Evolutionary conservation across 2,329 filamentous ascomycete species (phyloP), one percentile per base, ranked within the genome.

Genomic region (Cordyceps fumosorosea): DNA sequence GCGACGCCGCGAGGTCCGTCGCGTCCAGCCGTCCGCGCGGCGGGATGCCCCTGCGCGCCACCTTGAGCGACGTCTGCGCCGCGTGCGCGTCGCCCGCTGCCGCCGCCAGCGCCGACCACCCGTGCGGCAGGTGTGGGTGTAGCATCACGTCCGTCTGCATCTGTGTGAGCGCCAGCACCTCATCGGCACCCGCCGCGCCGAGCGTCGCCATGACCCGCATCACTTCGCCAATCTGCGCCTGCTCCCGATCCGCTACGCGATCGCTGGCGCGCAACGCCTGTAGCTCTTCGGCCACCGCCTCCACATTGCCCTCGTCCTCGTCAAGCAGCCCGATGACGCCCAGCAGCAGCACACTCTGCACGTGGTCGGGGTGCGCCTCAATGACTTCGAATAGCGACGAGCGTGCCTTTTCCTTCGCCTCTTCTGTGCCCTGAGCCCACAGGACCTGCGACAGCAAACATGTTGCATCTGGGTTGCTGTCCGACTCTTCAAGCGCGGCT

Each of bases 391-490:
- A 93, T 0, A 99, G 81, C 65, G 90, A 84, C 58, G 89, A 86
- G 3, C 91, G 84, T 18, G 93, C 93, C 64, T 89, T 86, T 56
- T 88, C 85, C 53, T 88, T 85, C 61, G 93, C 89, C 0, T 87
- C 81, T 7, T 88, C 84, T 0, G 87, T 86, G 10, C 90, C 92
- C 66, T 91, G 91, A 0, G 93, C 93, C 93, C 95, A 99, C 0
- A 98, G 81, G 0, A 98, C 90, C 74, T 98, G 91, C 0, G 93
- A 90, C 14, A 98, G 80, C 14, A 97, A 80, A 69, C 93, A 97
- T 0, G 92, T 87, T 1, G 93, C 89, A 70, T 97, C 92, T 0
- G 93, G 89, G 64, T 91, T 87, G 44, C 84, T 84, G 34, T 84
- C 78, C 1, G 89, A 91, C 71, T 96, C 92, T 62, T 87, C 81